Conservation (phyloP, 2,329 filamentous ascomycete genomes). For the Pseudocercospora crystallina region DNA sequence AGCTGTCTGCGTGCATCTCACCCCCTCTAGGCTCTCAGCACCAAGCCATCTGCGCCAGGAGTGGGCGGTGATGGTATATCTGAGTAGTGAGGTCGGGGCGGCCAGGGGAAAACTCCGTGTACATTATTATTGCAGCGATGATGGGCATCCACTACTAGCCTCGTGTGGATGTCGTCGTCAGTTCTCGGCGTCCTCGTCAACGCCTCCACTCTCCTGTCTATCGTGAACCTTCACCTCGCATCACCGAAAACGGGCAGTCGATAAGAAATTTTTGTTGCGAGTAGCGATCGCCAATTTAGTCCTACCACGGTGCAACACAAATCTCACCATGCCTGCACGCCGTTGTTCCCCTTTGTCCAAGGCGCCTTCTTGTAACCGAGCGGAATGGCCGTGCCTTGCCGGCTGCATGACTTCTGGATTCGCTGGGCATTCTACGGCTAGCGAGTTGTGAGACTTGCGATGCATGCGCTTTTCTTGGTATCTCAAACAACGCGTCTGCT, state of each 20-base stretch:
- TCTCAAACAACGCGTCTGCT: background rate
- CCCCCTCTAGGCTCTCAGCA: no score
- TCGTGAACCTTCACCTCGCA: constrained; percentile 12
- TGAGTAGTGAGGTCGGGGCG: no score
- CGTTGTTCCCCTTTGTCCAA: constrained; percentile 6
- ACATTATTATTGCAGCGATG: no score
- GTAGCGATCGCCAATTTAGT: constrained; percentile 17
- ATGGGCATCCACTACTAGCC: background rate
- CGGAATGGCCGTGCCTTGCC: constrained; percentile 12
- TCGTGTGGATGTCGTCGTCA: constrained; percentile 7
- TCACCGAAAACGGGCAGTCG: constrained; percentile 15
- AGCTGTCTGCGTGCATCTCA: no score
- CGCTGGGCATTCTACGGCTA: constrained; percentile 17
- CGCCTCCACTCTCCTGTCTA: constrained; percentile 19
- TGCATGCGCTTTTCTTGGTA: constrained; percentile 12
- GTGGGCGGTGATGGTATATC: no score
- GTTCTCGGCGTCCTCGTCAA: constrained; percentile 11
- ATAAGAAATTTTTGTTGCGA: constrained; percentile 17
- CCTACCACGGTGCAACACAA: constrained; percentile 17
- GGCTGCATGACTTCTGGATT: constrained; percentile 14
- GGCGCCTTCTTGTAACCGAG: constrained; percentile 10
- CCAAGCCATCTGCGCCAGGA: no score
- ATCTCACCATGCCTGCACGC: constrained; percentile 13
- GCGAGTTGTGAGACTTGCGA: constrained; percentile 12
- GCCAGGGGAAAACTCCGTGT: no score